Percentiles rank a stretch among this genome's conserved stretches.
phyloP scores from a whole-genome alignment of 768 basidiomycete genomes.

The Mycena sanguinolenta region DNA sequence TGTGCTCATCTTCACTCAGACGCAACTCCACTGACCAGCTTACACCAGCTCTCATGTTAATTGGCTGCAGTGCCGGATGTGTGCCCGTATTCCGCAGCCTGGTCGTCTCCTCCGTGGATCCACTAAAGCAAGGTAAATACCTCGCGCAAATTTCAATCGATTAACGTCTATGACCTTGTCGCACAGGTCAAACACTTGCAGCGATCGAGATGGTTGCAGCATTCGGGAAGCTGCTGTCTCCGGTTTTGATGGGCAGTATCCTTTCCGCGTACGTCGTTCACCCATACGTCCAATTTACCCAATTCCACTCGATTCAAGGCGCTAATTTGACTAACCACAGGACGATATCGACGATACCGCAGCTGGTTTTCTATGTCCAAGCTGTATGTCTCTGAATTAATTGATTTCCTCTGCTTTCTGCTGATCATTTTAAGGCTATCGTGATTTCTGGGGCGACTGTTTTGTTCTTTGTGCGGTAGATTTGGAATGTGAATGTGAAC shows the following conservation, averaged over 20 bases:
- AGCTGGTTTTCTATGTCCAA: slow-evolving; percentile 31
- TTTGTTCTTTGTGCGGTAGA: slow-evolving; percentile 7
- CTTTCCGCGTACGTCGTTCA: slow-evolving; percentile 21
- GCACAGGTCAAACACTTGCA: slow-evolving; percentile 26
- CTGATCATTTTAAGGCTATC: slow-evolving; percentile 11
- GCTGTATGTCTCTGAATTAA: slow-evolving; percentile 3
- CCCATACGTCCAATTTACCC: no score
- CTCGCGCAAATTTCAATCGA: not conserved
- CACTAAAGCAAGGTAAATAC: slow-evolving; percentile 14
- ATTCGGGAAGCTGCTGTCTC: slow-evolving; percentile 29
- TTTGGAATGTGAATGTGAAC: not conserved
- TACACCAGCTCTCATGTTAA: slow-evolving; percentile 14
- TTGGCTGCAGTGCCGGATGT: slow-evolving; percentile 26
- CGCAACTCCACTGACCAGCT: not conserved
- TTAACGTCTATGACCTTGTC: no score
- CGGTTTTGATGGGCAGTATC: slow-evolving; percentile 25
- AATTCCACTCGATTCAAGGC: no score
- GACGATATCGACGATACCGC: slow-evolving; percentile 25
- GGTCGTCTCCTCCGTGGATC: slow-evolving; percentile 22
- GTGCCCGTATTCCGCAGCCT: slow-evolving; percentile 29
- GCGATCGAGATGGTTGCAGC: slow-evolving; percentile 30
- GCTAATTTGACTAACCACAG: not conserved
- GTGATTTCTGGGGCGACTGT: slow-evolving; percentile 27
- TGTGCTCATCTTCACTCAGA: not conserved
- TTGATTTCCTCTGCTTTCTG: not conserved